Percentiles rank a stretch among this genome's conserved stretches.
Conservation (phyloP, 2,329 filamentous ascomycete species). For the Hymenotorrendiella dingleyae region DNA sequence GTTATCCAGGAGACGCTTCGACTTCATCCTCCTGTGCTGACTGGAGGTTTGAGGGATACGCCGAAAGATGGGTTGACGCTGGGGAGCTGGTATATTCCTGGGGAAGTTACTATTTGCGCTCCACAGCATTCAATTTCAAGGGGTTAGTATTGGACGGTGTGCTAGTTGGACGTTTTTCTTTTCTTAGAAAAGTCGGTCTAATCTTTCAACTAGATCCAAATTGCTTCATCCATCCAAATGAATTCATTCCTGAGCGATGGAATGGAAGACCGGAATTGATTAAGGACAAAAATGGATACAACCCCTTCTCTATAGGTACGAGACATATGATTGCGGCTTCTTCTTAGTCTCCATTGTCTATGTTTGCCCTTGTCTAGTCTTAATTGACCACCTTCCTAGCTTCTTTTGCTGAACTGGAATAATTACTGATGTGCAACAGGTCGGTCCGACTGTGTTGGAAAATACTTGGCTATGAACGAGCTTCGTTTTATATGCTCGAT, state of each 20-base stretch:
- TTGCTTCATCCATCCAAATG: not conserved
- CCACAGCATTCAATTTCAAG: not conserved
- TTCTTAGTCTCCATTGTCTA: too few species aligned
- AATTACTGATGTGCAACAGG: too few species aligned
- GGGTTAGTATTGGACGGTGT: not conserved
- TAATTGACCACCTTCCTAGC: too few species aligned
- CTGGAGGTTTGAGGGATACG: constrained; percentile 31
- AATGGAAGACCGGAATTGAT: not conserved
- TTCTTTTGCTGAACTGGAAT: too few species aligned
- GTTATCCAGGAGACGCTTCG: constrained; percentile 35
- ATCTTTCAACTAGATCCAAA: not conserved
- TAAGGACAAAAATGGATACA: too few species aligned
- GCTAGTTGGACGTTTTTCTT: not conserved
- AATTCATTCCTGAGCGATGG: not conserved
- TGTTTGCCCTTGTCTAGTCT: too few species aligned
- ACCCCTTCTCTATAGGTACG: too few species aligned
- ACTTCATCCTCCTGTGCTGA: constrained; percentile 32
- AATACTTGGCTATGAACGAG: too few species aligned
- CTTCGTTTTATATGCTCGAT: too few species aligned
- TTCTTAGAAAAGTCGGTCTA: not conserved
- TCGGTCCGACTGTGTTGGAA: too few species aligned
- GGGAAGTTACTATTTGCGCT: not conserved
- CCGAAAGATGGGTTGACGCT: constrained; percentile 29
- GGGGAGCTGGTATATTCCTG: constrained; percentile 1
- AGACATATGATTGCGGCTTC: too few species aligned